Evolutionary conservation across 164 flowering plant species (phyloP), one percentile per base, ranked within the genome.

Genomic region (Macadamia tetraphylla): DNA sequence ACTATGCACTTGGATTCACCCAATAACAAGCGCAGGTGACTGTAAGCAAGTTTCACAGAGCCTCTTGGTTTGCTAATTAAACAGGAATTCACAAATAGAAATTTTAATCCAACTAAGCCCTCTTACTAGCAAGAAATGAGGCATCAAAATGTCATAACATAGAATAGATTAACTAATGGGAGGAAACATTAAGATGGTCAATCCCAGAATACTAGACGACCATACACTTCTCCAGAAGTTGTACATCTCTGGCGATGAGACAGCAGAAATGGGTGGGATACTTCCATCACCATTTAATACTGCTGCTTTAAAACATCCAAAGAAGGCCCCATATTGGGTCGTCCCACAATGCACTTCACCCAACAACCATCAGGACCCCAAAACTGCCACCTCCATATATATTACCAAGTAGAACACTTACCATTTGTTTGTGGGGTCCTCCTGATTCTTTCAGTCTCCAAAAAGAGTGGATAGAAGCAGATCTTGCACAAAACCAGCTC

Each of bases 401-500:
- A 72, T 32, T 32, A 58, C 60, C 2, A 5, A 56, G 58, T 55
- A 70, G 55, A 58, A 71, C 70, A 64, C 17, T 63, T 62, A 66
- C 56, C 65, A 60, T 64, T 66, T 51, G 76, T 71, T 66, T 43
- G 60, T 43, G 52, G 32, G 61, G 65, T 12, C 76, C 65, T 64
- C 69, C 70, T 63, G 60, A 68, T 73, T 76, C 60, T 29, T 53
- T 76, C 81, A 83, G 66, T 88, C 83, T 1, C 71, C 79, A 62
- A 84, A 66, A 49, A 91, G 79, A 31, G 91, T 81, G 52, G 92
- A 81, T 59, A 85, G 76, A 62, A 91, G 74, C 78, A 91, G 70
- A 76, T 91, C 94, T 68, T 87, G 97, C 70, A 88, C 77, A 72
- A 91, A 91, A 30, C 79, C 80, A 17, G 92, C 88, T 81, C 90